Percentiles rank a stretch among this genome's conserved stretches.
phyloP scores from a whole-genome alignment of 169 alveolate species.

The Plasmodium malariae region DNA sequence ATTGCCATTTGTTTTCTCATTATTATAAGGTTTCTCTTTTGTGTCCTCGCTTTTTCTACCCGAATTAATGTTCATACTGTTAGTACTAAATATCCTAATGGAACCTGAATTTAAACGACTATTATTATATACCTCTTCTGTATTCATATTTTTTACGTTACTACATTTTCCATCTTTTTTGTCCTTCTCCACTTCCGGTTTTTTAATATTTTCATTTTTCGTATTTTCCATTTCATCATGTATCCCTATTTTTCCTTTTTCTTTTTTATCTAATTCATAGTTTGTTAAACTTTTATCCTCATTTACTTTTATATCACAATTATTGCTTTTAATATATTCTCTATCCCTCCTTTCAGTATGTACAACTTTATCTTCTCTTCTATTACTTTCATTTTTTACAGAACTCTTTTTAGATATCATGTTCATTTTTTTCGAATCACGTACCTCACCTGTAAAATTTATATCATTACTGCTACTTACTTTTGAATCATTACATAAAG shows the following conservation, averaged over 20 bases:
- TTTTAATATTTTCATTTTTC: constrained; percentile 1
- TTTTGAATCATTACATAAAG: not conserved
- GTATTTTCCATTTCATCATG: not conserved
- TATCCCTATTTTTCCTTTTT: not conserved
- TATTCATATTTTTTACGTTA: not conserved
- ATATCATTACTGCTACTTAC: not conserved
- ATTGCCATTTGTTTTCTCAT: constrained; percentile 5
- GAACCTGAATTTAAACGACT: not conserved
- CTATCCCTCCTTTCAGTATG: not conserved
- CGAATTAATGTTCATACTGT: not conserved
- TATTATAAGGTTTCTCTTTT: constrained; percentile 24
- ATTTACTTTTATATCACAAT: not conserved
- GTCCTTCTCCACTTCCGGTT: not conserved
- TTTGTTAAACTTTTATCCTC: constrained; percentile 3
- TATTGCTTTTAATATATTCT: not conserved
- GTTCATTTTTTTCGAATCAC: not conserved
- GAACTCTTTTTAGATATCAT: not conserved
- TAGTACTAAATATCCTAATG: constrained; percentile 1
- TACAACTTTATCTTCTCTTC: not conserved
- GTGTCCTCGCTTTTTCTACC: constrained; percentile 24
- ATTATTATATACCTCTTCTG: not conserved
- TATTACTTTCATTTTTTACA: not conserved
- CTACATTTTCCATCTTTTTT: not conserved
- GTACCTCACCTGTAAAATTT: not conserved
- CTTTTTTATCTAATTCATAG: constrained; percentile 10